phyloP scores from a whole-genome alignment of 2,329 filamentous ascomycete species.

The Apiospora malaysiana region DNA sequence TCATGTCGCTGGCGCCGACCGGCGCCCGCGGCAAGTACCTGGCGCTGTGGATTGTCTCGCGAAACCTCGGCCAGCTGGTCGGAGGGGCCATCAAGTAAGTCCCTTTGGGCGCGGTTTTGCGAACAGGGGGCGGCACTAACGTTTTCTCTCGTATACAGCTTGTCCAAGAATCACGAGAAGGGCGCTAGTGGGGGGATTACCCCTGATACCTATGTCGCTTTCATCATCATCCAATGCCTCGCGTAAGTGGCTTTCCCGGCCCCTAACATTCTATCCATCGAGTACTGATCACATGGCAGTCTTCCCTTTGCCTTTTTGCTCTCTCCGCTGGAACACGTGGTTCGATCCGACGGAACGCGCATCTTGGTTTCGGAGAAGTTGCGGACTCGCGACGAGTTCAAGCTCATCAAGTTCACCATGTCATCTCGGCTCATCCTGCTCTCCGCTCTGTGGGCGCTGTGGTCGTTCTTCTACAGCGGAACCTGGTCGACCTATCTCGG shows the following conservation, averaged over 20 bases:
- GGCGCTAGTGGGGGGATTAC: conserved; percentile 46
- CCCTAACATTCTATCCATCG: not conserved
- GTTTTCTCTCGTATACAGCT: not conserved
- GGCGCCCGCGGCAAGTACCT: conserved; percentile 53
- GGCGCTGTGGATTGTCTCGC: conserved; percentile 53
- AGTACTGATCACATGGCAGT: conserved; percentile 27
- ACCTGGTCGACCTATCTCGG: conserved; percentile 53
- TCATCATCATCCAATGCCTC: conserved; percentile 52
- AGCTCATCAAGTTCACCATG: conserved; percentile 46
- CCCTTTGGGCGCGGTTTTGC: conserved; percentile 28
- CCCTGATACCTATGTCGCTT: conserved; percentile 52
- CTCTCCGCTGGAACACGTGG: conserved; percentile 49
- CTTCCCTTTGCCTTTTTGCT: conserved; percentile 53
- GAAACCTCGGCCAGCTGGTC: conserved; percentile 53
- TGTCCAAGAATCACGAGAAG: conserved; percentile 45
- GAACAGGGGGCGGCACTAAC: conserved; percentile 26
- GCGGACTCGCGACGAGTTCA: conserved; percentile 46
- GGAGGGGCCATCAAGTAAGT: conserved; percentile 51
- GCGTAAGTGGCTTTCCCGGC: conserved; percentile 36
- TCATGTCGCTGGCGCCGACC: conserved; percentile 54
- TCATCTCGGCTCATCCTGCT: conserved; percentile 46
- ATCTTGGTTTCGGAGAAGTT: conserved; percentile 49
- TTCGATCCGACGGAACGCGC: conserved; percentile 51
- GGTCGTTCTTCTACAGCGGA: conserved; percentile 54
- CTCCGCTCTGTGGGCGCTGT: conserved; percentile 48